phyloP scores from a whole-genome alignment of 73 alveolate genomes.

The Tetrahymena borealis region DNA sequence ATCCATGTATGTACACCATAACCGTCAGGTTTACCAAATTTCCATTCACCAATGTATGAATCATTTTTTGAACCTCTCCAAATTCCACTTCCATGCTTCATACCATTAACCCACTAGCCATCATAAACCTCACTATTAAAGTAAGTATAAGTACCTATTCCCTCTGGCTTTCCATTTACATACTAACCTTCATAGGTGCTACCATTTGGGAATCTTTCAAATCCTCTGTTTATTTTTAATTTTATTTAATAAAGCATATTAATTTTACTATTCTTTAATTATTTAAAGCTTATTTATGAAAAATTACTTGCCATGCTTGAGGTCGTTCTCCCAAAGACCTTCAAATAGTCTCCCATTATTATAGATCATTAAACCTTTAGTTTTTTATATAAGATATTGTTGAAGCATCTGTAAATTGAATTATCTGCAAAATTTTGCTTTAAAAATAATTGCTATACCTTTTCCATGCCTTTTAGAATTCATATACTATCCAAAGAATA shows the following conservation, averaged over 20 bases:
- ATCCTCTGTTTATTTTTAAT: constrained; percentile 57
- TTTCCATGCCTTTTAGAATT: constrained; percentile 24
- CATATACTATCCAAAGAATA: constrained; percentile 22
- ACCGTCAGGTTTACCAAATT: constrained; percentile 78
- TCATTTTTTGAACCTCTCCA: constrained; percentile 56
- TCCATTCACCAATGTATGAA: constrained; percentile 75
- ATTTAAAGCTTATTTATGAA: not conserved
- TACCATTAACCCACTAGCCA: constrained; percentile 59
- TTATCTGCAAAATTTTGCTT: not conserved
- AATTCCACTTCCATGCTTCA: constrained; percentile 52
- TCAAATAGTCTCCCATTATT: constrained; percentile 66
- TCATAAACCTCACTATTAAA: constrained; percentile 62
- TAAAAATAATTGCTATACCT: constrained; percentile 4
- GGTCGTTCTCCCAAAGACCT: constrained; percentile 65
- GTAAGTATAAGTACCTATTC: constrained; percentile 79
- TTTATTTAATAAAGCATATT: not conserved
- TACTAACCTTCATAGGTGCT: constrained; percentile 73
- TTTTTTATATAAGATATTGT: not conserved
- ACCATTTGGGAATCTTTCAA: constrained; percentile 60
- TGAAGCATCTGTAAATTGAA: not conserved
- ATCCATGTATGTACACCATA: constrained; percentile 81
- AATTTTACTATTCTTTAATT: not conserved
- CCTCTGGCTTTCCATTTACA: constrained; percentile 67
- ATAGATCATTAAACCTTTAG: constrained; percentile 67
- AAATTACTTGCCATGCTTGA: constrained; percentile 47